Conservation (phyloP, 2,329 filamentous ascomycete genomes). For the Fusarium pseudocircinatum region DNA sequence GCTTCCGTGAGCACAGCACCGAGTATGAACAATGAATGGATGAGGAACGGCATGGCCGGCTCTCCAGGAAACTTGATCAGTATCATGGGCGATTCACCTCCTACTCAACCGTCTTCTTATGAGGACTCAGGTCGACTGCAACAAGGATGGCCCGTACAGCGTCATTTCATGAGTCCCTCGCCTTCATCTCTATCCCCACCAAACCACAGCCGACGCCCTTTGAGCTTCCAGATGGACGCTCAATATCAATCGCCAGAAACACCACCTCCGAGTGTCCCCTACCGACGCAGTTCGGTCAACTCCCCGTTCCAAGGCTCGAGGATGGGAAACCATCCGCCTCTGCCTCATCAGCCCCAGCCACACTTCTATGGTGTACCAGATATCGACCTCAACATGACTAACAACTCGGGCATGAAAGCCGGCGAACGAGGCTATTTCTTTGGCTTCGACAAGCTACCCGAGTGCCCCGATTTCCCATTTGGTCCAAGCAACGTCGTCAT, state of each 20-base stretch:
- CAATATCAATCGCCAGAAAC: constrained; percentile 55
- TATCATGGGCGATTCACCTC: constrained; percentile 62
- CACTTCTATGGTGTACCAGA: constrained; percentile 82
- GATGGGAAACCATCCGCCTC: constrained; percentile 65
- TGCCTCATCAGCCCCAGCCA: constrained; percentile 78
- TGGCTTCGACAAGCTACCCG: constrained; percentile 77
- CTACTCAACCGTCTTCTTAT: constrained; percentile 63
- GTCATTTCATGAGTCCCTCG: constrained; percentile 56
- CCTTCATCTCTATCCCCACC: constrained; percentile 55
- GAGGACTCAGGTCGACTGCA: constrained; percentile 57
- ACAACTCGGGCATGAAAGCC: constrained; percentile 65
- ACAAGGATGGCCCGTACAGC: constrained; percentile 58
- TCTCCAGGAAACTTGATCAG: constrained; percentile 65
- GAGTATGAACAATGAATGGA: constrained; percentile 59
- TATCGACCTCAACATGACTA: constrained; percentile 73
- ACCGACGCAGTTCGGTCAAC: constrained; percentile 60
- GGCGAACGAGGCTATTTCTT: constrained; percentile 80
- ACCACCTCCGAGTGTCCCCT: constrained; percentile 48
- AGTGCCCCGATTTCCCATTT: constrained; percentile 49
- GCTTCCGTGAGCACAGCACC: constrained; percentile 59
- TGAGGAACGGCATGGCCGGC: constrained; percentile 55
- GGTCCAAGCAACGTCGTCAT: constrained; percentile 73
- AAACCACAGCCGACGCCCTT: constrained; percentile 53
- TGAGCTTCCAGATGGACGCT: constrained; percentile 65
- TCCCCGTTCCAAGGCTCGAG: constrained; percentile 60